phyloP scores from a whole-genome alignment of 768 basidiomycete genomes.

The Gloeophyllum trabeum region DNA sequence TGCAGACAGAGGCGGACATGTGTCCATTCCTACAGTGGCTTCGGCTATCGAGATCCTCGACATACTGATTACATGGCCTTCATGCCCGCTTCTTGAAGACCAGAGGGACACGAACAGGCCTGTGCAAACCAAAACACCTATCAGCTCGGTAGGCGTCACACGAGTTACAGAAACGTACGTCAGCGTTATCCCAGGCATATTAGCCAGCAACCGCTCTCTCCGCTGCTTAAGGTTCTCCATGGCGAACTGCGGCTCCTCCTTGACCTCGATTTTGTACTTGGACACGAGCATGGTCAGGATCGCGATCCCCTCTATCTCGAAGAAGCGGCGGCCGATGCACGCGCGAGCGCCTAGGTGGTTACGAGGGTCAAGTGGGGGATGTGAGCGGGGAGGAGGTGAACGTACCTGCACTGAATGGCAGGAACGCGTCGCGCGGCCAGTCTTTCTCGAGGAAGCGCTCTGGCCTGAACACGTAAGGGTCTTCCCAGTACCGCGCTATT shows the following conservation, averaged over 20 bases:
- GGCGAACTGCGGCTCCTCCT: conserved; percentile 37
- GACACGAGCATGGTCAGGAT: conserved; percentile 33
- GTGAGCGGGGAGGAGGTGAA: too few species aligned
- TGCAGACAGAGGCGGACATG: too few species aligned
- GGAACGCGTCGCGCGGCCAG: conserved; percentile 20
- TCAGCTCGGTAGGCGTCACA: background rate
- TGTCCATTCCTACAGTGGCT: too few species aligned
- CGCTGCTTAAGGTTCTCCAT: conserved; percentile 34
- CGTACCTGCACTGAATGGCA: conserved; percentile 17
- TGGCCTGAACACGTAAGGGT: conserved; percentile 34
- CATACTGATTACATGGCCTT: too few species aligned
- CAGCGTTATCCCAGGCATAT: conserved; percentile 26
- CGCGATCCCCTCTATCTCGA: conserved; percentile 36
- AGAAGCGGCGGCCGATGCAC: conserved; percentile 23
- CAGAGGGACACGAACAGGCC: conserved; percentile 21
- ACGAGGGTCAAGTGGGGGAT: too few species aligned
- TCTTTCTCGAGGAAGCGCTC: conserved; percentile 21
- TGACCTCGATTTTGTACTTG: conserved; percentile 33
- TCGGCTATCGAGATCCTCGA: too few species aligned
- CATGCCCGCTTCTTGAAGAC: too few species aligned
- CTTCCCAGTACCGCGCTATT: conserved; percentile 47
- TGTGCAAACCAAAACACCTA: conserved; percentile 7
- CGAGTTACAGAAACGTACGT: conserved; percentile 24
- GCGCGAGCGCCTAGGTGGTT: conserved; percentile 11
- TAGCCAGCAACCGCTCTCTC: conserved; percentile 27